A percentile compares a stretch with the other conserved stretches of the same genome.
These are phyloP conservation scores for Kwoniella bestiolae DNA, from an alignment of 768 basidiomycete species.

Conservation along the genomic window DNA sequence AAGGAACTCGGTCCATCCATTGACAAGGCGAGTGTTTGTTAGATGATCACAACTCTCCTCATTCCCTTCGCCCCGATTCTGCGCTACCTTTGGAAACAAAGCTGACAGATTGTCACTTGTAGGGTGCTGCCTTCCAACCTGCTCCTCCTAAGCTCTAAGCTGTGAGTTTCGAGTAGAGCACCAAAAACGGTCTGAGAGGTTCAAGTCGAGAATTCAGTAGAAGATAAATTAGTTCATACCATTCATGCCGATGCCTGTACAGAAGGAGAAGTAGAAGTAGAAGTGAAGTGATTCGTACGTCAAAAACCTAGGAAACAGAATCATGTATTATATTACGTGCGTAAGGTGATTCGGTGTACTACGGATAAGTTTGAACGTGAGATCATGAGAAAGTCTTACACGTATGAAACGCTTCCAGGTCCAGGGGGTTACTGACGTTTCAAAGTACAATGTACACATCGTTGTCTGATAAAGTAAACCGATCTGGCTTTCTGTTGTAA, in stretches of 20 bases:
- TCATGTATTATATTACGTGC: background rate
- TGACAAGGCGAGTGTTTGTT: conserved; percentile 54
- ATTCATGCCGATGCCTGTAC: no score
- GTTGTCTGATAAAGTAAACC: background rate
- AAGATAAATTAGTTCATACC: no score
- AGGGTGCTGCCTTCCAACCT: conserved; percentile 48
- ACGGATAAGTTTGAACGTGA: background rate
- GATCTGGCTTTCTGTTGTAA: no score
- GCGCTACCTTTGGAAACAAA: background rate
- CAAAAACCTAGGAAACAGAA: background rate
- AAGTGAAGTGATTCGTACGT: background rate
- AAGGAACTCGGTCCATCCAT: conserved; percentile 56
- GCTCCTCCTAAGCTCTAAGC: conserved; percentile 48
- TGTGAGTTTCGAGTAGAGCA: background rate
- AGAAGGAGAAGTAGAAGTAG: background rate
- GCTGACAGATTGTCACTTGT: conserved; percentile 9
- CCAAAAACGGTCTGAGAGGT: background rate
- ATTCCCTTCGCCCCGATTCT: background rate
- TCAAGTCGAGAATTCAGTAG: background rate
- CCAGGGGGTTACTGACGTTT: background rate
- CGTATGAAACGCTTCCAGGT: background rate
- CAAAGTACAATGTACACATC: background rate
- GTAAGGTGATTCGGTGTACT: background rate
- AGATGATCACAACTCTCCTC: no score
- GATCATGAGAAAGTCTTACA: background rate